Conservation (phyloP, 495 filamentous ascomycete genomes). For the Xylaria venustula region DNA sequence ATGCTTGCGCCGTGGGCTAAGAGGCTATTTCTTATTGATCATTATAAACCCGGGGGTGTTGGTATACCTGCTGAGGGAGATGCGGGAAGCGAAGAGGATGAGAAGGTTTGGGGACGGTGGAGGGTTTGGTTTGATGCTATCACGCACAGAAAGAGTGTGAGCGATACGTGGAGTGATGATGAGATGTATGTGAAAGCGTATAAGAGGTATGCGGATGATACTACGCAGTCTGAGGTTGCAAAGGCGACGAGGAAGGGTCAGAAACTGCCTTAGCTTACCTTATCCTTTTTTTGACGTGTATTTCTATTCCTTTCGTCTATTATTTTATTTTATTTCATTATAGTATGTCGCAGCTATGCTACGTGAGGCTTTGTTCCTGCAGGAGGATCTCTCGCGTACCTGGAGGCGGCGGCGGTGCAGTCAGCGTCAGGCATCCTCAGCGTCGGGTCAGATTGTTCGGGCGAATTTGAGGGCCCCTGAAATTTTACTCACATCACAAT, state of each 20-base stretch:
- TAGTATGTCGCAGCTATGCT: neutral
- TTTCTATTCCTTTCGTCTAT: no score
- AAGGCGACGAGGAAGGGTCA: constrained; percentile 64
- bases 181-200: constrained; percentile 64
- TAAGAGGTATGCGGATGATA: constrained; percentile 68
- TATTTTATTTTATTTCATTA: neutral
- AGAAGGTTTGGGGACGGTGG: constrained; percentile 60
- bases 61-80: constrained; percentile 47
- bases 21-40: constrained; percentile 66
- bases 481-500: no score
- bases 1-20: constrained; percentile 66
- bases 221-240: constrained; percentile 66
- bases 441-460: neutral
- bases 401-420: neutral
- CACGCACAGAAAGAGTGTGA: constrained; percentile 53
- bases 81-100: constrained; percentile 30
- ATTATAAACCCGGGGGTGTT: constrained; percentile 62
- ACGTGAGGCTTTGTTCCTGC: neutral
- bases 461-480: no score
- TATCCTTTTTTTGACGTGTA: neutral
- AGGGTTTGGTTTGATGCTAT: constrained; percentile 59
- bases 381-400: constrained; percentile 2
- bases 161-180: constrained; percentile 60
- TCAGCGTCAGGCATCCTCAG: neutral
- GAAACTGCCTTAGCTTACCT: constrained; percentile 53